Evolutionary conservation across 2,329 filamentous ascomycete genomes (phyloP).

Genomic region (Cercospora sp.): DNA sequence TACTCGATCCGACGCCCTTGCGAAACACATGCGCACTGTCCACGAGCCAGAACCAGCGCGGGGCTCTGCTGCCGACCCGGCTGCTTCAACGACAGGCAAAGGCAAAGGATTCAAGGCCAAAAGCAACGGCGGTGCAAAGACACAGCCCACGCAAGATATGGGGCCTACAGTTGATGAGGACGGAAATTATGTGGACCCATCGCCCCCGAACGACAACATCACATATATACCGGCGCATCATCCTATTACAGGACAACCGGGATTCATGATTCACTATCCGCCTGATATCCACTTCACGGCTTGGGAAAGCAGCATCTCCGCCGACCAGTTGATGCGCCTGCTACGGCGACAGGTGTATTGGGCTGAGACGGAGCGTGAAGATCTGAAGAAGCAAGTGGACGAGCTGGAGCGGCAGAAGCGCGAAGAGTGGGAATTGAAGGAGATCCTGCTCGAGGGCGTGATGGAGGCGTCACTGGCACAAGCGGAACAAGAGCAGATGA

Average conservation of each 20-base stretch:
- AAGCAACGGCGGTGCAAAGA: conserved; percentile 36
- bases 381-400: conserved; percentile 64
- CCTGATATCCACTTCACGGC: conserved; percentile 61
- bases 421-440: conserved; percentile 77
- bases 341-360: conserved; percentile 67
- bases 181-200: conserved; percentile 36
- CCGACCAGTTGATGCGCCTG: conserved; percentile 66
- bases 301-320: conserved; percentile 64
- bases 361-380: conserved; percentile 66
- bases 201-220: conserved; percentile 55
- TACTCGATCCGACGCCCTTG: conserved; percentile 89
- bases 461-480: conserved; percentile 67
- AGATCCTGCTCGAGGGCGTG: conserved; percentile 73
- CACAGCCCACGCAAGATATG: conserved; percentile 29
- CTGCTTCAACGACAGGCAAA: conserved; percentile 57
- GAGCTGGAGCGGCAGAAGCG: conserved; percentile 65
- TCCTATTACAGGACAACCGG: conserved; percentile 56
- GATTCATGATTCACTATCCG: conserved; percentile 54
- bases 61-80: conserved; percentile 64
- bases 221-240: conserved; percentile 60
- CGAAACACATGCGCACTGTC: conserved; percentile 98
- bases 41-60: conserved; percentile 88
- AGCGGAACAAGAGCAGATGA: conserved; percentile 36
- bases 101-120: conserved; percentile 42
- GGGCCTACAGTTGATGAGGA: conserved; percentile 35